Base-by-base conservation (phyloP, 2,329 filamentous ascomycete genomes). In the Fusarium oligoseptatum region DNA sequence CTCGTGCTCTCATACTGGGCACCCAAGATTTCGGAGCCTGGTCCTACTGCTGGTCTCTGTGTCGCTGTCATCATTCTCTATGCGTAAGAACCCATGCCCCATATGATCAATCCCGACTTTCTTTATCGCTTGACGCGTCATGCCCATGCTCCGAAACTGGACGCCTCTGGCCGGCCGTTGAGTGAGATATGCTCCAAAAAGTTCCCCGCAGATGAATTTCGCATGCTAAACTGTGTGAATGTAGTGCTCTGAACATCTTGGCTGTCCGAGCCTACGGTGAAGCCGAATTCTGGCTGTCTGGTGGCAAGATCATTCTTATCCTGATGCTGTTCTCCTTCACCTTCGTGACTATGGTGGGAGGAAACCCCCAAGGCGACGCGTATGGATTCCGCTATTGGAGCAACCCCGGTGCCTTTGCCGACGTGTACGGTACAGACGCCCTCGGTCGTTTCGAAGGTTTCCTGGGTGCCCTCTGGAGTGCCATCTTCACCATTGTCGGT, bases 291-390 rank as follows among this genome's bases (percentile, higher is more conserved):
- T 92, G 88, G 88, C 84, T 91, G 4, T 88, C 89, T 3, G 83
- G 83, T 43, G 90, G 91, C 72, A 93, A 94, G 80, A 86, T 93
- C 37, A 81, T 93, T 24, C 85, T 94, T 56, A 92, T 93, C 75
- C 84, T 92, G 69, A 90, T 91, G 14, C 85, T 94, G 63, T 92
- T 94, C 80, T 83, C 87, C 78, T 95, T 93, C 82, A 95, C 94
- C n/a, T 93, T 96, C 79, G 87, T 96, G 76, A 92, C 91, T 58
- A 95, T 95, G 92, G 85, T 94, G 9, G 94, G 93, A 39, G 94
- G 92, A 34, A 95, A 95, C 75, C 94, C 94, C 0, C 80, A 90
- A 7, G 84, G 89, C 57, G 92, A 93, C 76, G 86, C 90, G 2
- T 94, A 91, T 77, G 93, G 93, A 22, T 95, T 95, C 80, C 87